phyloP scores from a whole-genome alignment of 2,329 filamentous ascomycete genomes.

The Dothideomycetidae sp. region DNA sequence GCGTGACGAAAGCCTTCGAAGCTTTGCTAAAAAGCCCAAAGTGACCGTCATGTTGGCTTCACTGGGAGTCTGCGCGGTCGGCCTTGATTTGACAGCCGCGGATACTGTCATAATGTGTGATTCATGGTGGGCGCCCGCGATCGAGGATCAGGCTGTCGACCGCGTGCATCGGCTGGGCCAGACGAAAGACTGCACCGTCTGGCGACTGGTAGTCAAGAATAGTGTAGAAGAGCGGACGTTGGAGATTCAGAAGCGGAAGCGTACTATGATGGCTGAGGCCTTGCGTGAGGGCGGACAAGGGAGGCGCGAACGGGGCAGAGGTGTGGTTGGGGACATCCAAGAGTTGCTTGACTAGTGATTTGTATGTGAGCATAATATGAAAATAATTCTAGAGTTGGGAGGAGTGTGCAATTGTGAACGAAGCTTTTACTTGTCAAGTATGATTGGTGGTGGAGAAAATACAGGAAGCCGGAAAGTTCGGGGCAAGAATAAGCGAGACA shows the following conservation, averaged over 20 bases:
- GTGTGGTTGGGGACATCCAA: conserved; percentile 38
- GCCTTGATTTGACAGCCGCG: conserved; percentile 71
- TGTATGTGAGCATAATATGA: too few species aligned
- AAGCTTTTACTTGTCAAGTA: too few species aligned
- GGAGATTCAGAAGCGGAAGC: conserved; percentile 53
- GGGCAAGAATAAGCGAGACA: too few species aligned
- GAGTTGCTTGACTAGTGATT: too few species aligned
- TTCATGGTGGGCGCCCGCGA: conserved; percentile 85
- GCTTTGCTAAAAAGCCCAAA: conserved; percentile 50
- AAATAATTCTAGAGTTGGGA: too few species aligned
- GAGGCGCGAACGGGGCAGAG: conserved; percentile 35
- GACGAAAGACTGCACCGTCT: conserved; percentile 62
- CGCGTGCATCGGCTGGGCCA: conserved; percentile 78
- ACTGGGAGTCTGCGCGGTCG: conserved; percentile 68
- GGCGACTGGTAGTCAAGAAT: conserved; percentile 65
- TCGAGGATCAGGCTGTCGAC: conserved; percentile 84
- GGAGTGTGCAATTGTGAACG: too few species aligned
- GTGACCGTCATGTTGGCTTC: conserved; percentile 70
- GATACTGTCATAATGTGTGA: conserved; percentile 76
- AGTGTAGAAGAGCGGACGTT: conserved; percentile 72
- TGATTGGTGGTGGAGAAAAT: too few species aligned
- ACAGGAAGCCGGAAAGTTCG: too few species aligned
- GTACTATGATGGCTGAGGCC: conserved; percentile 40
- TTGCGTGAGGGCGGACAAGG: conserved; percentile 26
- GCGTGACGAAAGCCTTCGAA: conserved; percentile 58